Base-by-base conservation (phyloP, 176 grass and related monocot species). In the Paspalum notatum region DNA sequence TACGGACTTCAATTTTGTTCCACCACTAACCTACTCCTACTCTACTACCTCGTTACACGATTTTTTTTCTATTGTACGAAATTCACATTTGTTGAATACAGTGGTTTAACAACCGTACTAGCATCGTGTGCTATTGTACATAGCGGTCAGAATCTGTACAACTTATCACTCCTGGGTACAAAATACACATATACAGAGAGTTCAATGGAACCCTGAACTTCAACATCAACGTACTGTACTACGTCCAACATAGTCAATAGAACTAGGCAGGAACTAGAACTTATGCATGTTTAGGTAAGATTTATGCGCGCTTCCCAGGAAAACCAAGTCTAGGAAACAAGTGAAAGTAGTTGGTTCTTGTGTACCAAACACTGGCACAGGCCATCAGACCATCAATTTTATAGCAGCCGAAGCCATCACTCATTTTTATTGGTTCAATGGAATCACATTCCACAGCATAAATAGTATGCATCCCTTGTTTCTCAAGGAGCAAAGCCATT, bases 341-440 rank as follows among this genome's bases (percentile, higher is more conserved):
- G 93, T 91, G 80, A 82, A 75, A 81, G 86, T 97, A 63, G 94
- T 82, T 97, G 89, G 84, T 75, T 91, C 82, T 92, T 82, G 89
- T 83, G 83, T 69, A 89, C 80, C 91, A 77, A 93, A 79, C 81
- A 67, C 70, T 6, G 62, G 66, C 57, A 40, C 71, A 67, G 27
- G 24, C 60, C 66, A 54, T 67, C 7, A 53, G 48, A 62, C 13
- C 68, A 51, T 74, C 50, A 45, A 62, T 90, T 77, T 70, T 81
- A 41, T 76, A 72, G 37, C 44, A 24, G 3, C 25, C 52, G 0
- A 48, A 53, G 15, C 20, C 54, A 20, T 24, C 9, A 53, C 49
- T 25, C 27, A 17, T 11, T 9, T 14, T 9, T 51, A 72, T 38
- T 69, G 55, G 8, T 66, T 73, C 39, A 39, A 39, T 47, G 48